Evolutionary conservation across 2,329 filamentous ascomycete species (phyloP).

Genomic region (Rhinocladiella mackenziei): DNA sequence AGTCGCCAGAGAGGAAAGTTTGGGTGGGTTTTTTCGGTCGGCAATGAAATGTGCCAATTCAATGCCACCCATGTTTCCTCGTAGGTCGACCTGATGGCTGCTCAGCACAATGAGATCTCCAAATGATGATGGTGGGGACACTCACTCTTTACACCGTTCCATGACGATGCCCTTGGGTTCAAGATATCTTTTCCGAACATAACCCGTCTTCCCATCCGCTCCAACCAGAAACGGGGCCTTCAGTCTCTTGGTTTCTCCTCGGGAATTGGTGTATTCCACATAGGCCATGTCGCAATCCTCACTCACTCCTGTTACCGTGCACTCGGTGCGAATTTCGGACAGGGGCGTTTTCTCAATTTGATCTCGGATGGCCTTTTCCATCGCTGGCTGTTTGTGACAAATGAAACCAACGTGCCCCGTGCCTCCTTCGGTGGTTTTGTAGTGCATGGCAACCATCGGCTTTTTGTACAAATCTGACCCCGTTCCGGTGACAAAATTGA

Average conservation of each 20-base stretch:
- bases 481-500: slow-evolving; percentile 25
- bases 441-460: slow-evolving; percentile 22
- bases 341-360: slow-evolving; percentile 10
- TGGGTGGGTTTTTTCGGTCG: slow-evolving; percentile 31
- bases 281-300: slow-evolving; percentile 13
- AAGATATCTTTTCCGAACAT: slow-evolving; percentile 33
- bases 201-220: slow-evolving; percentile 35
- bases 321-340: slow-evolving; percentile 20
- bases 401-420: slow-evolving; percentile 34
- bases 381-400: slow-evolving; percentile 32
- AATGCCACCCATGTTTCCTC: slow-evolving; percentile 34
- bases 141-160: slow-evolving; percentile 24
- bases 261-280: slow-evolving; percentile 20
- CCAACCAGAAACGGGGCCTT: slow-evolving; percentile 32
- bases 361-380: slow-evolving; percentile 31
- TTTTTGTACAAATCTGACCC: slow-evolving; percentile 18
- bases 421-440: slow-evolving; percentile 29
- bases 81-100: slow-evolving; percentile 27
- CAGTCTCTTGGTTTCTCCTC: slow-evolving; percentile 23
- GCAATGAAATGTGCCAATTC: slow-evolving; percentile 31
- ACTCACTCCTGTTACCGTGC: slow-evolving; percentile 15
- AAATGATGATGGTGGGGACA: neutral
- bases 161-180: slow-evolving; percentile 31
- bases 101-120: neutral
- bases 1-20: slow-evolving; percentile 32